phyloP scores from a whole-genome alignment of 169 alveolate species.

The Cryptosporidium baileyi region DNA sequence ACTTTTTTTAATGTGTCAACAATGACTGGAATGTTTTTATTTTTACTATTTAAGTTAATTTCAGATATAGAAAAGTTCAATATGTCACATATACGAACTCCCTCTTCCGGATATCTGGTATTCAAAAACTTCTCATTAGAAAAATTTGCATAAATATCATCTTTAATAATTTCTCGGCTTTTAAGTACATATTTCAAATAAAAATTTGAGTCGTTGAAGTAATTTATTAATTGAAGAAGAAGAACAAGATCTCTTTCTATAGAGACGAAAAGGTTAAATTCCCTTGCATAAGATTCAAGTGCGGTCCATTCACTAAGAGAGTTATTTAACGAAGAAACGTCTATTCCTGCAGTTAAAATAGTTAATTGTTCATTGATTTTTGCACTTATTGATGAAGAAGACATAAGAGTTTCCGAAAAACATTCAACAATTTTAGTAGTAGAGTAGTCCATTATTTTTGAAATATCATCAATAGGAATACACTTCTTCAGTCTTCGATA shows the following conservation, averaged over 20 bases:
- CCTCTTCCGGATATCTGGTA: slow-evolving; percentile 42
- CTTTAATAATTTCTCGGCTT: not conserved
- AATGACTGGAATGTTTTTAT: not conserved
- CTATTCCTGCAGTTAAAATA: slow-evolving; percentile 16
- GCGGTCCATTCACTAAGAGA: slow-evolving; percentile 1
- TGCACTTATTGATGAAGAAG: not conserved
- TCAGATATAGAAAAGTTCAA: slow-evolving; percentile 28
- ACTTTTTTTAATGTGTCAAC: not conserved
- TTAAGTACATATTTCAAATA: not conserved
- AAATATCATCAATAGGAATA: slow-evolving; percentile 5
- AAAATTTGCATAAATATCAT: not conserved
- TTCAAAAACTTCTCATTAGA: not conserved
- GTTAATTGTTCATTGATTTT: slow-evolving; percentile 56
- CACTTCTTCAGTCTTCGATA: not conserved
- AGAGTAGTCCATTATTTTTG: not conserved
- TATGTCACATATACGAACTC: slow-evolving; percentile 48
- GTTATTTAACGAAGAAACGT: not conserved
- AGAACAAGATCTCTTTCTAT: slow-evolving; percentile 48
- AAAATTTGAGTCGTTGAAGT: slow-evolving; percentile 26
- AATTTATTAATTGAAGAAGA: not conserved
- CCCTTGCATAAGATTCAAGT: slow-evolving; percentile 9
- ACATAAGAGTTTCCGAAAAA: slow-evolving; percentile 44
- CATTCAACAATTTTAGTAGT: slow-evolving; percentile 1
- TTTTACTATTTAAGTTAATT: not conserved
- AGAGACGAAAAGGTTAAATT: slow-evolving; percentile 32